These are phyloP conservation scores for Helenozyma baotianmanensis DNA, from an alignment of 805 yeast species.

Conservation along the genomic window DNA sequence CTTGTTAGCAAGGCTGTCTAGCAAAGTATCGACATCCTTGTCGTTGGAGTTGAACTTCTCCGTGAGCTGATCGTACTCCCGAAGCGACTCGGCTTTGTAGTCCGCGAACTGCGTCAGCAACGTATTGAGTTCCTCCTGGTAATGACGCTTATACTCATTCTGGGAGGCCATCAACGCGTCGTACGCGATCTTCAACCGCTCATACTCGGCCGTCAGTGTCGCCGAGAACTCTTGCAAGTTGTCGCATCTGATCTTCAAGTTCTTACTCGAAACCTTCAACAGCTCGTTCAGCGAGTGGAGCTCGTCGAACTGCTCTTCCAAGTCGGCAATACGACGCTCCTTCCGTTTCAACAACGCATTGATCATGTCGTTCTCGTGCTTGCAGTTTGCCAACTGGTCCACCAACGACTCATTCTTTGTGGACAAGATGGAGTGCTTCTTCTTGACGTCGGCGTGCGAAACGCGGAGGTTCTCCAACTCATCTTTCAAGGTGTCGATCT, in stretches of 20 bases:
- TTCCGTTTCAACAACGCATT: constrained; percentile 65
- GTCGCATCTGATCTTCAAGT: constrained; percentile 45
- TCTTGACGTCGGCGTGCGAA: constrained; percentile 46
- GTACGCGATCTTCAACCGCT: constrained; percentile 53
- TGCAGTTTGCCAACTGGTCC: constrained; percentile 64
- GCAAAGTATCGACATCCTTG: constrained; percentile 44
- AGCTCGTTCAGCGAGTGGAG: constrained; percentile 45
- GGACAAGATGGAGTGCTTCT: constrained; percentile 45
- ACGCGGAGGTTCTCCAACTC: constrained; percentile 39
- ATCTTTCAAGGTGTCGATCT: constrained; percentile 39
- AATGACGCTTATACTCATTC: constrained; percentile 47
- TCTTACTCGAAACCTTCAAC: constrained; percentile 45
- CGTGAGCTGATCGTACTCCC: constrained; percentile 32
- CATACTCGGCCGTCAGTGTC: constrained; percentile 46
- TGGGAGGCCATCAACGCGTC: constrained; percentile 52
- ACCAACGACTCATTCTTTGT: constrained; percentile 50
- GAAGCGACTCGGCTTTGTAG: constrained; percentile 34
- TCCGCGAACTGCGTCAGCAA: constrained; percentile 33
- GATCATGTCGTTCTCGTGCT: constrained; percentile 74
- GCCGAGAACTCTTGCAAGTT: constrained; percentile 45
- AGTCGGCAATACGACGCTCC: constrained; percentile 61
- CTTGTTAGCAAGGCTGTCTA: constrained; percentile 45
- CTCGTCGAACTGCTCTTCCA: constrained; percentile 55
- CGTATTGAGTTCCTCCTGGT: constrained; percentile 38
- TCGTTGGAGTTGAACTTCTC: constrained; percentile 40